These are phyloP conservation scores for Aspergillus biplanus DNA, from an alignment of 495 filamentous ascomycete species.

Conservation along the genomic window DNA sequence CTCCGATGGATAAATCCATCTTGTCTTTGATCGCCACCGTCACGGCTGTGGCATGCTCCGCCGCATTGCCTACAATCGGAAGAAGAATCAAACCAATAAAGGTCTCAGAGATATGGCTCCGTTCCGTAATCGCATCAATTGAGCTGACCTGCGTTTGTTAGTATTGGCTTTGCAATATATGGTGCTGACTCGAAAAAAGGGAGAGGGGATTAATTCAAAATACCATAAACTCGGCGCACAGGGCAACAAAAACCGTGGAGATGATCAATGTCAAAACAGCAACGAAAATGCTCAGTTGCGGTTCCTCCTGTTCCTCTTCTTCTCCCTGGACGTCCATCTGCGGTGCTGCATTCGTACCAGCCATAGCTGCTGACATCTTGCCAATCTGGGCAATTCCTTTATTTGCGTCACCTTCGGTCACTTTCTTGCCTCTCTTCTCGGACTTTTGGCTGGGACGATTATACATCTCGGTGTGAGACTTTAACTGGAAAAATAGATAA, in stretches of 20 bases:
- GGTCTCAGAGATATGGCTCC: slow-evolving; percentile 63
- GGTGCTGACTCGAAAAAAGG: neutral
- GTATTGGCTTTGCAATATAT: neutral
- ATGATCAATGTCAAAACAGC: slow-evolving; percentile 70
- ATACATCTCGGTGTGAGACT: slow-evolving; percentile 75
- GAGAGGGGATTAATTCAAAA: neutral
- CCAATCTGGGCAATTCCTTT: slow-evolving; percentile 66
- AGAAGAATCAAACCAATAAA: slow-evolving; percentile 85
- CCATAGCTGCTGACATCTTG: slow-evolving; percentile 49
- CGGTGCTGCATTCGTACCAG: slow-evolving; percentile 41
- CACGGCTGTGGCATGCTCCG: slow-evolving; percentile 85
- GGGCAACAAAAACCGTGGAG: slow-evolving; percentile 78
- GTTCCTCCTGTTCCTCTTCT: slow-evolving; percentile 69
- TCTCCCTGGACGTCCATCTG: slow-evolving; percentile 49
- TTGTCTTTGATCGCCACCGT: slow-evolving; percentile 88
- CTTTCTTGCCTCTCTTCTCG: slow-evolving; percentile 55
- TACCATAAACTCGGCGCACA: slow-evolving; percentile 90
- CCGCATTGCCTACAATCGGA: slow-evolving; percentile 89
- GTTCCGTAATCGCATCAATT: slow-evolving; percentile 69
- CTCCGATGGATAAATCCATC: slow-evolving; percentile 86
- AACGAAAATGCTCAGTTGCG: slow-evolving; percentile 68
- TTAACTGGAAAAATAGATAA: slow-evolving; percentile 82
- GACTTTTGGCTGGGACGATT: slow-evolving; percentile 72
- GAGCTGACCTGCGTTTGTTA: slow-evolving; percentile 53
- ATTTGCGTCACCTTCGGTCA: slow-evolving; percentile 59